Evolutionary conservation across 306 rosid species (phyloP).

Genomic region (Fragaria ananassa): DNA sequence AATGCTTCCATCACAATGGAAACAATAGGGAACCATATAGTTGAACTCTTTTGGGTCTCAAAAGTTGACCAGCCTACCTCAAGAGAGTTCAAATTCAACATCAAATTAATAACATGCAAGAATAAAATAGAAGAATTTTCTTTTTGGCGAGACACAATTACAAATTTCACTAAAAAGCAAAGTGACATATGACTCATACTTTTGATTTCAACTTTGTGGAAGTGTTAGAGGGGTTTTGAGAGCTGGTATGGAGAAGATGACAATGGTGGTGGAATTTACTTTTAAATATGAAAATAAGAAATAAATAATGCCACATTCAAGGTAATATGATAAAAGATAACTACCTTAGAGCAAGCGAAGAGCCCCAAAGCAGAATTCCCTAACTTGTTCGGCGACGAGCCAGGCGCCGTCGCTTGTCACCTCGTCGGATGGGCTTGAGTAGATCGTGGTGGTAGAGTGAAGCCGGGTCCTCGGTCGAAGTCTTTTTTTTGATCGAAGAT

Average conservation of each 20-base stretch:
- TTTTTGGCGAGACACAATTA: not conserved
- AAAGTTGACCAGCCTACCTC: not conserved
- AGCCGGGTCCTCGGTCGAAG: too few relatives aligned
- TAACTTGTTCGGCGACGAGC: too few relatives aligned
- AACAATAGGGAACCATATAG: not conserved
- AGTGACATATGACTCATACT: not conserved
- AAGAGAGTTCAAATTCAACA: not conserved
- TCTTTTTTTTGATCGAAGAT: too few relatives aligned
- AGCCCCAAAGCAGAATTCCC: too few relatives aligned
- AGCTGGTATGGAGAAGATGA: not conserved
- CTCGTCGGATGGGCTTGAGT: too few relatives aligned
- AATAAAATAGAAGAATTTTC: not conserved
- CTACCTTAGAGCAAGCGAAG: too few relatives aligned
- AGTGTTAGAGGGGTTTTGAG: not conserved
- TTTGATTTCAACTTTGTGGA: not conserved
- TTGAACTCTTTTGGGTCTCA: conserved; percentile 11
- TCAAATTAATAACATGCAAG: not conserved
- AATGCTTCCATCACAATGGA: not conserved
- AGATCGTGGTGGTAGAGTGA: too few relatives aligned
- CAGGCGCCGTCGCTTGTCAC: too few relatives aligned
- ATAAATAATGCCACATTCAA: too few relatives aligned
- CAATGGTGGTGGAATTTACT: not conserved
- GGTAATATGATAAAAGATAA: too few relatives aligned
- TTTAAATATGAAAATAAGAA: too few relatives aligned
- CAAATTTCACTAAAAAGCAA: not conserved